Percentiles rank a stretch among this genome's conserved stretches.
phyloP scores from a whole-genome alignment of 352 stramenopile genomes.

The Phytopythium mirpurense region DNA sequence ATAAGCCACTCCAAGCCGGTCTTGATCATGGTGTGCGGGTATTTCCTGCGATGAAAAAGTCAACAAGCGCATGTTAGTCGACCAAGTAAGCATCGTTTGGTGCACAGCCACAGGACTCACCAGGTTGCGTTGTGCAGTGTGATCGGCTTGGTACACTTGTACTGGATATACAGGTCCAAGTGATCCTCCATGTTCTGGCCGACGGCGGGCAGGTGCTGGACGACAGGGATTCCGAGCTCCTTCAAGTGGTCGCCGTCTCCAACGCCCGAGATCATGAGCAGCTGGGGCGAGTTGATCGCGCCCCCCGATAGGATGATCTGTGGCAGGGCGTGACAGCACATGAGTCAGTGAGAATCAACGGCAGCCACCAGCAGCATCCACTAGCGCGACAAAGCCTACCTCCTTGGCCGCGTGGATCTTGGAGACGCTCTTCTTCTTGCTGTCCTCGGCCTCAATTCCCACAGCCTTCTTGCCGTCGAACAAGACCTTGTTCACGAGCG shows the following conservation, averaged over 20 bases:
- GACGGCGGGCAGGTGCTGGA: slow-evolving; percentile 74
- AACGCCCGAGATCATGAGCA: slow-evolving; percentile 87
- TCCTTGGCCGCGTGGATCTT: slow-evolving; percentile 74
- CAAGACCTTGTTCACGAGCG: slow-evolving; percentile 78
- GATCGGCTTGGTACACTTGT: slow-evolving; percentile 84
- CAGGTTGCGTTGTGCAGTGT: slow-evolving; percentile 88
- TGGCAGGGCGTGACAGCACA: background rate
- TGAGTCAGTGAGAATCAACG: background rate
- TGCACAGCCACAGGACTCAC: slow-evolving; percentile 10
- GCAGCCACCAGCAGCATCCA: too few relatives aligned
- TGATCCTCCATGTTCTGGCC: slow-evolving; percentile 89
- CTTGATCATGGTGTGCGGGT: slow-evolving; percentile 83
- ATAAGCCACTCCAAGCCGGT: slow-evolving; percentile 86
- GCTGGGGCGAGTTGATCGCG: slow-evolving; percentile 85
- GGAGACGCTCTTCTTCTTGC: slow-evolving; percentile 42
- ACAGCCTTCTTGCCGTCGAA: slow-evolving; percentile 78
- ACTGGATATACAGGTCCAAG: slow-evolving; percentile 87
- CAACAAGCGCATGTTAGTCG: background rate
- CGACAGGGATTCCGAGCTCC: slow-evolving; percentile 63
- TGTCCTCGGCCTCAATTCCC: slow-evolving; percentile 67
- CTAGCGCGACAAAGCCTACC: slow-evolving; percentile 13
- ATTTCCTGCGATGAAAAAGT: slow-evolving; percentile 33
- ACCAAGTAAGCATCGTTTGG: background rate
- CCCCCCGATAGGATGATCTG: slow-evolving; percentile 82
- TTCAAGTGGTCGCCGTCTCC: slow-evolving; percentile 71